Percentiles rank a stretch among this genome's conserved stretches.
Conservation (phyloP, 768 basidiomycete genomes). For the Dentipellis sp. region DNA sequence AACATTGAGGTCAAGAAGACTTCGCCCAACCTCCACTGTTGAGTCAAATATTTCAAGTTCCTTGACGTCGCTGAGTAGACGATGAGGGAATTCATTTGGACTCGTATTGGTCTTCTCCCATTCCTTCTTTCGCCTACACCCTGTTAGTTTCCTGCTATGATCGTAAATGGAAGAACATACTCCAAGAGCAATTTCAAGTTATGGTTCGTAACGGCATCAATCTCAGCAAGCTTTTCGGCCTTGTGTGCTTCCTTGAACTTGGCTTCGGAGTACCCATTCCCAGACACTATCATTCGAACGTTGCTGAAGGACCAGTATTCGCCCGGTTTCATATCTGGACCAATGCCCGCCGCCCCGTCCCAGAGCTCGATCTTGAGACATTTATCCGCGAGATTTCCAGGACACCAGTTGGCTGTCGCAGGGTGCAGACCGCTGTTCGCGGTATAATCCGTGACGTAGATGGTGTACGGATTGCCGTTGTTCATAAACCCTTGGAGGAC, state of each 20-base stretch:
- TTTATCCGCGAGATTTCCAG: constrained; percentile 5
- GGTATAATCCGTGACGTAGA: constrained; percentile 15
- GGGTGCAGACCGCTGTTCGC: constrained; percentile 3
- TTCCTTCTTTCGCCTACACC: constrained; percentile 10
- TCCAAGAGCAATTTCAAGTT: constrained; percentile 6
- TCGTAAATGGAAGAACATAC: not conserved
- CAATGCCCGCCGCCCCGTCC: constrained; percentile 10
- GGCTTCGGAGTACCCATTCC: constrained; percentile 8
- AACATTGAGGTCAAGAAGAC: not conserved
- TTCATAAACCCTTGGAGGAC: constrained; percentile 10
- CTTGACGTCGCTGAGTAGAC: constrained; percentile 7
- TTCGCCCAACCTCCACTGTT: constrained; percentile 10
- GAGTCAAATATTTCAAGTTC: constrained; percentile 8
- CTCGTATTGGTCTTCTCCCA: constrained; percentile 12
- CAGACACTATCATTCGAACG: constrained; percentile 10
- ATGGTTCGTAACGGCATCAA: constrained; percentile 2
- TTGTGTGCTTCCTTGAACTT: constrained; percentile 9
- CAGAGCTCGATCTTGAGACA: constrained; percentile 15
- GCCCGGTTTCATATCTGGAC: constrained; percentile 12
- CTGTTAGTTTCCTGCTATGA: not conserved
- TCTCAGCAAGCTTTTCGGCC: constrained; percentile 7
- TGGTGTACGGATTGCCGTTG: constrained; percentile 2
- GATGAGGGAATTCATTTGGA: constrained; percentile 12
- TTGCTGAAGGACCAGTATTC: constrained; percentile 13
- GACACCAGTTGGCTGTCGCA: constrained; percentile 10